phyloP scores from a whole-genome alignment of 352 stramenopile genomes.

The Phytopythium kandeliae region DNA sequence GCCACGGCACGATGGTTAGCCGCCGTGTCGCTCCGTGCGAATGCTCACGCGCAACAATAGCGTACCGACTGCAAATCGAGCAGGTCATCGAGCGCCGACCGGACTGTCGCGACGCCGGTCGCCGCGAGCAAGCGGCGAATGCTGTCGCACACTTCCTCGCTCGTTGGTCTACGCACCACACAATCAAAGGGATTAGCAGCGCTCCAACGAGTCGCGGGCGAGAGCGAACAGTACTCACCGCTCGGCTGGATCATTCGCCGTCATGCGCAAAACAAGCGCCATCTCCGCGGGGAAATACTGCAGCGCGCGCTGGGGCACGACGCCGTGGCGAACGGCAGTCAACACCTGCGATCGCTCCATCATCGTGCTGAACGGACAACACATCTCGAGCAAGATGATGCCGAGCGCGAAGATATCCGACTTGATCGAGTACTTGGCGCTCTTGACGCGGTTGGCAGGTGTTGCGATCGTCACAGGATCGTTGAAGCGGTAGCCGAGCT shows the following conservation, averaged over 20 bases:
- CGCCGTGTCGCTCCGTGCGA: neutral
- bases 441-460: constrained; percentile 51
- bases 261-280: constrained; percentile 73
- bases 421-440: constrained; percentile 74
- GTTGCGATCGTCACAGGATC: constrained; percentile 29
- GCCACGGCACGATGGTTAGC: constrained; percentile 1
- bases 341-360: constrained; percentile 85
- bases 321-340: constrained; percentile 66
- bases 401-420: constrained; percentile 83
- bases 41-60: neutral
- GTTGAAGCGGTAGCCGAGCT: constrained; percentile 61
- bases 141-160: constrained; percentile 54
- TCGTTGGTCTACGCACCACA: constrained; percentile 21
- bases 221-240: constrained; percentile 12
- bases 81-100: constrained; percentile 54
- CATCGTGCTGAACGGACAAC: constrained; percentile 77
- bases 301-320: constrained; percentile 63
- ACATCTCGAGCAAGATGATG: constrained; percentile 81
- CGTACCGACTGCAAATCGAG: constrained; percentile 48
- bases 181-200: neutral
- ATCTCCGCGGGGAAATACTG: constrained; percentile 66
- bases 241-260: constrained; percentile 60
- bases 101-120: constrained; percentile 26
- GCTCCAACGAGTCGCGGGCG: neutral
- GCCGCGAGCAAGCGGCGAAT: constrained; percentile 38